phyloP scores from a whole-genome alignment of 1,284 basidiomycete species.

The Bothia castanella region DNA sequence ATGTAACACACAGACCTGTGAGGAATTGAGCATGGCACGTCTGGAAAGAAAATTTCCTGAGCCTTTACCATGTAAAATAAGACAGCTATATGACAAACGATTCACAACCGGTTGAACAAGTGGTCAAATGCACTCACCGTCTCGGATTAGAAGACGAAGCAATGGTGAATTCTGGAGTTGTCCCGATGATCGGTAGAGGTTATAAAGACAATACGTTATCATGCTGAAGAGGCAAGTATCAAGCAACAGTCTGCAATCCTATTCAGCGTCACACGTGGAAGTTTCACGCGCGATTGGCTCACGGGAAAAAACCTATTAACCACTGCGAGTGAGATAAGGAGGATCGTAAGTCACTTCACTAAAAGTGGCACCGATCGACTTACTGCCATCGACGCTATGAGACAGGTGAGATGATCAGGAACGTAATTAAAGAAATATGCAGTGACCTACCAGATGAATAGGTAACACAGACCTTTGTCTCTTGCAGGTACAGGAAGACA shows the following conservation, averaged over 20 bases:
- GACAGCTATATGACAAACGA: neutral
- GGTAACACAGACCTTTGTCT: slow-evolving; percentile 2
- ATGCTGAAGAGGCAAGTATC: slow-evolving; percentile 3
- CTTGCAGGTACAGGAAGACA: neutral
- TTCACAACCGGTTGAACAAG: neutral
- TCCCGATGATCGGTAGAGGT: neutral
- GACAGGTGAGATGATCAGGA: too few species aligned
- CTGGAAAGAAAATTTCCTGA: too few species aligned
- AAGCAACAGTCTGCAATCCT: neutral
- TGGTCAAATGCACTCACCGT: slow-evolving; percentile 1
- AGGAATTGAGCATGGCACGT: too few species aligned
- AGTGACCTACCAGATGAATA: neutral
- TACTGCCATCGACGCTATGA: too few species aligned
- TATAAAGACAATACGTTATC: slow-evolving; percentile 4
- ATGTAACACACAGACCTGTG: too few species aligned
- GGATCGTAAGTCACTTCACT: neutral
- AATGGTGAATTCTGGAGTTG: neutral
- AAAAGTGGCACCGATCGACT: too few species aligned
- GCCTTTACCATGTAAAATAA: slow-evolving; percentile 5
- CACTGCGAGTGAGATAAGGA: neutral
- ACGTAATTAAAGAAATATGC: too few species aligned
- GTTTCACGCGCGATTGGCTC: neutral
- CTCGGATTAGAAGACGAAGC: slow-evolving; percentile 6
- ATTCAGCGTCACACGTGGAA: neutral
- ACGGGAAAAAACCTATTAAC: slow-evolving; percentile 1